Evolutionary conservation across 352 stramenopile species (phyloP).

Genomic region (Hyaloperonospora brassicae): DNA sequence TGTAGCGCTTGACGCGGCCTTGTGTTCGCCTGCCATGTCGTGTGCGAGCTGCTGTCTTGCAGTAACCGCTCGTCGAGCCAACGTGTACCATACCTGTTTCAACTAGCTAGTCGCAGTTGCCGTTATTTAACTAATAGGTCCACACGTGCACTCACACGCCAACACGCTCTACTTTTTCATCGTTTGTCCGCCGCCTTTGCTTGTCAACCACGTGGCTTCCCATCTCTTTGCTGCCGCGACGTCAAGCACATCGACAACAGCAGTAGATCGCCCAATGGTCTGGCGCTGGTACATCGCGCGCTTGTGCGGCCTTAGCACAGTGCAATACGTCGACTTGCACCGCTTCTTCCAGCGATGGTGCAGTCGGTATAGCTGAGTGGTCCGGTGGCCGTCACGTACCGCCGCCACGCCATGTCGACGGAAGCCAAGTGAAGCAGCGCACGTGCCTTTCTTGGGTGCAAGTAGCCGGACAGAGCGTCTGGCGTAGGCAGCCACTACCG

Average conservation of each 20-base stretch:
- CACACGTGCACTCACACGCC: constrained; percentile 19
- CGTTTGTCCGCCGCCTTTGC: constrained; percentile 8
- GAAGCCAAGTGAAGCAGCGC: background rate
- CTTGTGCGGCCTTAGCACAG: background rate
- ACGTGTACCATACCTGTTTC: constrained; percentile 31
- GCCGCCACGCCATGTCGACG: no score
- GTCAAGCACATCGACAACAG: no score
- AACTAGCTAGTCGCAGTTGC: constrained; percentile 11
- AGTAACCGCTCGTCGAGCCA: constrained; percentile 6
- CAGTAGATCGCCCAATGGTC: no score
- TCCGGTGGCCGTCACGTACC: no score
- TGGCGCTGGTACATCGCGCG: no score
- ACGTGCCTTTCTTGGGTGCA: background rate
- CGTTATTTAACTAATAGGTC: constrained; percentile 37
- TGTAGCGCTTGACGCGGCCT: constrained; percentile 6
- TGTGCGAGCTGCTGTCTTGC: constrained; percentile 18
- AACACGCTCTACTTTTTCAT: constrained; percentile 8
- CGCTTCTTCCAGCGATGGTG: background rate
- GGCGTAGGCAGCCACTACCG: no score
- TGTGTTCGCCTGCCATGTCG: constrained; percentile 1
- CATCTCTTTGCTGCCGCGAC: no score
- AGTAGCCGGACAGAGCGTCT: constrained; percentile 7
- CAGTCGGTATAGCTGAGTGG: no score
- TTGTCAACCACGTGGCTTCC: background rate
- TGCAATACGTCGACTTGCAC: background rate